Evolutionary conservation across 768 basidiomycete species (phyloP).

Genomic region (Serendipita sp.): DNA sequence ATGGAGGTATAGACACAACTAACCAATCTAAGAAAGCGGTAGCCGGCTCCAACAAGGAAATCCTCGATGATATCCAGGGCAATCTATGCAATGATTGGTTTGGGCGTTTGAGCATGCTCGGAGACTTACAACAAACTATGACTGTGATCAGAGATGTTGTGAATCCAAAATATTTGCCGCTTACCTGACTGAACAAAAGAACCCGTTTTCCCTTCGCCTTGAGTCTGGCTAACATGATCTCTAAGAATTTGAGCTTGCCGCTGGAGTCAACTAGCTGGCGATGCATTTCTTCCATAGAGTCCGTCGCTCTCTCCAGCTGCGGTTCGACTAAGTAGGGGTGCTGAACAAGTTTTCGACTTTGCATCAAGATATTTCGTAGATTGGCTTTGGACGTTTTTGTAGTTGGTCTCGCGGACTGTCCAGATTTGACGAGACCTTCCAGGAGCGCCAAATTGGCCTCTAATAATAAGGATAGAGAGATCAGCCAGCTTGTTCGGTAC

Average conservation of each 20-base stretch:
- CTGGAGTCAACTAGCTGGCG: conserved; percentile 69
- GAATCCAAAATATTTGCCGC: conserved; percentile 11
- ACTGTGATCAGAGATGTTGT: neutral
- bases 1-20: conserved; percentile 12
- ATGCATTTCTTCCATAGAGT: conserved; percentile 47
- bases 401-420: neutral
- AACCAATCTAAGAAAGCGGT: conserved; percentile 67
- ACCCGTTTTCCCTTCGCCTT: conserved; percentile 77
- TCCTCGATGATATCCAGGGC: conserved; percentile 80
- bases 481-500: neutral
- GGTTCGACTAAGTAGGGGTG: conserved; percentile 78
- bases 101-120: neutral
- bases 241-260: conserved; percentile 71
- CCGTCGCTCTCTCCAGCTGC: conserved; percentile 57
- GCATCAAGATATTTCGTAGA: conserved; percentile 76
- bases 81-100: conserved; percentile 59
- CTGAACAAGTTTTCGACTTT: conserved; percentile 57
- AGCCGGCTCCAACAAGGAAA: conserved; percentile 66
- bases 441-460: neutral
- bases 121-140: neutral
- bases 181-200: conserved; percentile 80
- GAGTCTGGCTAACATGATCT: conserved; percentile 63
- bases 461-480: neutral
- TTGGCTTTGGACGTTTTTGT: conserved; percentile 28
- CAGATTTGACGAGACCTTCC: neutral